phyloP scores from a whole-genome alignment of 768 basidiomycete species.

The Ramaria sp. region DNA sequence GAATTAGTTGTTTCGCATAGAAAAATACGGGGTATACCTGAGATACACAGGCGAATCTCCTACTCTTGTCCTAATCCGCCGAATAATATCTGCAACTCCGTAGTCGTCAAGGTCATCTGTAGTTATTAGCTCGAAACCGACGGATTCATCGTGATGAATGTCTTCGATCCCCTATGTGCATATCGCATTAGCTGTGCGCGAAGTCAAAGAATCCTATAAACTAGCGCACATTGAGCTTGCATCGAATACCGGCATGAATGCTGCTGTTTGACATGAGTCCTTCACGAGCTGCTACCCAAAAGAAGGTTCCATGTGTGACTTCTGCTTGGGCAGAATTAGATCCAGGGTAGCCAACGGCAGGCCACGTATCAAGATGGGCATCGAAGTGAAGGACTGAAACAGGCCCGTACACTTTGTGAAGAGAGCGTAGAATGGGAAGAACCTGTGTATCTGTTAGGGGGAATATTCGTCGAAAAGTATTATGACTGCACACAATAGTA shows the following conservation, averaged over 20 bases:
- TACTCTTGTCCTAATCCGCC: conserved; percentile 59
- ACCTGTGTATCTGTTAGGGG: conserved; percentile 29
- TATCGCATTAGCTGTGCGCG: neutral
- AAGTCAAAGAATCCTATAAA: neutral
- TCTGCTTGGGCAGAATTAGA: conserved; percentile 46
- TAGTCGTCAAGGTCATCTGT: conserved; percentile 78
- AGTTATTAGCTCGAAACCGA: conserved; percentile 72
- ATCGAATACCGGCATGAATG: conserved; percentile 80
- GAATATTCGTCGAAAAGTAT: neutral
- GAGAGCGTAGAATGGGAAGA: conserved; percentile 71
- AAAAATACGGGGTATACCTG: conserved; percentile 24
- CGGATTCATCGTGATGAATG: conserved; percentile 54
- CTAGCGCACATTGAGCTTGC: conserved; percentile 47
- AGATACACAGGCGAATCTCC: conserved; percentile 71
- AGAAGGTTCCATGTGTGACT: conserved; percentile 82
- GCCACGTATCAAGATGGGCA: conserved; percentile 27
- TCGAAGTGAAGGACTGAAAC: conserved; percentile 55
- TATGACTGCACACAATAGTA: conserved; percentile 46
- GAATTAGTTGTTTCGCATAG: neutral
- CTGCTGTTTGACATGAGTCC: conserved; percentile 63
- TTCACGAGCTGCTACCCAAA: conserved; percentile 68
- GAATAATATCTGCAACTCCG: conserved; percentile 59
- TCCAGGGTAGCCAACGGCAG: conserved; percentile 19
- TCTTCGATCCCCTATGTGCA: conserved; percentile 42
- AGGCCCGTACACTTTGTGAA: conserved; percentile 72